These are phyloP conservation scores for Clitocybe nebularis DNA, from an alignment of 1,284 basidiomycete genomes.

Conservation along the genomic window DNA sequence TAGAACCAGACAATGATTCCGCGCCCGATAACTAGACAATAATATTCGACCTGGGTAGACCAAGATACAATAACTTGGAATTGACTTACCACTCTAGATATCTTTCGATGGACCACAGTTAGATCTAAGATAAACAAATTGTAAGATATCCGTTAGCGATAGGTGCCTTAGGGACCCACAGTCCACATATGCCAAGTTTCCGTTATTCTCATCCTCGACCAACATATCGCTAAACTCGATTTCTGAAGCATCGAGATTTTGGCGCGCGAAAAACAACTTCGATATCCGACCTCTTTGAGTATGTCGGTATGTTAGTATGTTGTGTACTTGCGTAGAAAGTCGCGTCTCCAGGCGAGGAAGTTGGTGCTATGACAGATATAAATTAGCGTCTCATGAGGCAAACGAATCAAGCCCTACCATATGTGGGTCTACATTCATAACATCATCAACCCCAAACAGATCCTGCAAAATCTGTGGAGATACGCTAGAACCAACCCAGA, in stretches of 20 bases:
- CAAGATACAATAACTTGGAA: neutral
- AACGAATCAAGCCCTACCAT: slow-evolving; percentile 46
- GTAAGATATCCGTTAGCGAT: neutral
- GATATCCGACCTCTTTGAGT: slow-evolving; percentile 54
- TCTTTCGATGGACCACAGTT: slow-evolving; percentile 41
- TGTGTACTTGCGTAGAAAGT: slow-evolving; percentile 82
- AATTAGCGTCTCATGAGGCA: slow-evolving; percentile 7
- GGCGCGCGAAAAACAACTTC: slow-evolving; percentile 81
- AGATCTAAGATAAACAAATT: slow-evolving; percentile 26
- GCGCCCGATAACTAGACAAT: slow-evolving; percentile 38
- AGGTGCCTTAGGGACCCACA: slow-evolving; percentile 49
- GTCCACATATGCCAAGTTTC: slow-evolving; percentile 84
- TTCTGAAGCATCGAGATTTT: slow-evolving; percentile 92
- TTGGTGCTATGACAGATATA: slow-evolving; percentile 42
- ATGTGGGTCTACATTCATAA: slow-evolving; percentile 69
- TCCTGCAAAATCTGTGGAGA: slow-evolving; percentile 84
- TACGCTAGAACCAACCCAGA: slow-evolving; percentile 88
- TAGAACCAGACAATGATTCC: slow-evolving; percentile 33
- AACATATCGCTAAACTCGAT: slow-evolving; percentile 97
- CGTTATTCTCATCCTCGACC: slow-evolving; percentile 96
- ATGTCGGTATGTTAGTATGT: slow-evolving; percentile 75
- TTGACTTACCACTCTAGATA: slow-evolving; percentile 56
- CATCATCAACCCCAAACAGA: slow-evolving; percentile 81
- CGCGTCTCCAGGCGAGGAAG: slow-evolving; percentile 76
- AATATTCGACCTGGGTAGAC: slow-evolving; percentile 4